Percentiles rank a stretch among this genome's conserved stretches.
Evolutionary conservation across 192 early-diverging fungal species (phyloP).

Genomic region (Podila clonocystis): DNA sequence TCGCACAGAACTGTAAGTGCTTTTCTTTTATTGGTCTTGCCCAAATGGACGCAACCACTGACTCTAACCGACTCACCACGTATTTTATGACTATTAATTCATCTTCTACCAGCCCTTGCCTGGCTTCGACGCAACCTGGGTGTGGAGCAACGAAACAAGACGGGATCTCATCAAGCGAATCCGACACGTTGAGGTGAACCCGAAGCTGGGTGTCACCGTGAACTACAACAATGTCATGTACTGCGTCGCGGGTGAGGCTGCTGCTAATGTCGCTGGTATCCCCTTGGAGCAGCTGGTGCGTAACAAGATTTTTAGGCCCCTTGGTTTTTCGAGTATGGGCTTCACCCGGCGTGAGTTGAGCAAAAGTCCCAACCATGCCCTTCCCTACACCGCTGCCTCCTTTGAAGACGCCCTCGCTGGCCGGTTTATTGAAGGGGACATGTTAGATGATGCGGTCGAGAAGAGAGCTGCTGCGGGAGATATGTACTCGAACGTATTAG

Average conservation of each 20-base stretch:
- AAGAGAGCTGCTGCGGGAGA: slow-evolving; percentile 8
- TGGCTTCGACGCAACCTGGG: too few relatives aligned
- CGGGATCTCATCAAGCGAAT: slow-evolving; percentile 12
- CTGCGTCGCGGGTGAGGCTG: slow-evolving; percentile 20
- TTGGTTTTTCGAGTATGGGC: slow-evolving; percentile 11
- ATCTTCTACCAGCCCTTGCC: too few relatives aligned
- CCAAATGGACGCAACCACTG: too few relatives aligned
- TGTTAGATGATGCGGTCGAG: not conserved
- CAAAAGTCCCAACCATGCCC: slow-evolving; percentile 12
- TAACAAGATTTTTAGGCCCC: slow-evolving; percentile 11
- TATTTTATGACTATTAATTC: too few relatives aligned
- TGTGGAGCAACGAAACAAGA: not conserved
- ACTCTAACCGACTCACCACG: too few relatives aligned
- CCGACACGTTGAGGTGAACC: not conserved
- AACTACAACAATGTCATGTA: slow-evolving; percentile 25
- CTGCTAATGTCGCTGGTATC: not conserved
- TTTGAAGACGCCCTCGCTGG: slow-evolving; percentile 11
- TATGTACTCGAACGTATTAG: slow-evolving; percentile 18
- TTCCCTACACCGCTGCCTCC: not conserved
- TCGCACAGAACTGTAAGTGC: too few relatives aligned
- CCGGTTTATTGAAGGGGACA: not conserved
- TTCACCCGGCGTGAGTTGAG: not conserved
- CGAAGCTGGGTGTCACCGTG: not conserved
- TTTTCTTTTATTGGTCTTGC: too few relatives aligned
- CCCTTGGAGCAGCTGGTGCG: slow-evolving; percentile 15